A percentile compares a stretch with the other conserved stretches of the same genome.
Conservation (phyloP, 169 alveolate species). For the Eimeria falciformis region DNA sequence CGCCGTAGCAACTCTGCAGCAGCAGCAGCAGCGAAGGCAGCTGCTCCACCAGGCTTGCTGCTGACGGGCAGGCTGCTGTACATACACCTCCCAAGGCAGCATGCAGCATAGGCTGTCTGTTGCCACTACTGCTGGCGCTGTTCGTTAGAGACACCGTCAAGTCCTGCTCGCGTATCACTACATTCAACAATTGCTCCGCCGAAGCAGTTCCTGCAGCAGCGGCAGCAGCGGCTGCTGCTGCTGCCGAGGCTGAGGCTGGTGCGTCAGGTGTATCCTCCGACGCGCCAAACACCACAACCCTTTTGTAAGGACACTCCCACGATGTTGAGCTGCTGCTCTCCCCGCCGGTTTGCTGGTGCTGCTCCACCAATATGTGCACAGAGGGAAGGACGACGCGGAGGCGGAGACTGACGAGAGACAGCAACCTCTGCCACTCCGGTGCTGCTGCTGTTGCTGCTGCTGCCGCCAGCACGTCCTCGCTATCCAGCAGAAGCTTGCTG, state of each 20-base stretch:
- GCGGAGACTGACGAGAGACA: conserved; percentile 34
- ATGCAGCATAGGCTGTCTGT: conserved; percentile 3
- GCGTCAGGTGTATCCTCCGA: conserved; percentile 11
- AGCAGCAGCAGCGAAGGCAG: conserved; percentile 63
- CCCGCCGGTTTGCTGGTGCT: conserved; percentile 41
- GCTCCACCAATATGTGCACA: conserved; percentile 45
- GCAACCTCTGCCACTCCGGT: conserved; percentile 22
- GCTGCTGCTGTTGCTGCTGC: conserved; percentile 34
- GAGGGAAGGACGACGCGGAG: conserved; percentile 22
- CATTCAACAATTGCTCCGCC: conserved; percentile 19
- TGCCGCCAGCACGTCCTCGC: not conserved
- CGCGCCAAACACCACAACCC: not conserved
- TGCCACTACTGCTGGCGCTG: conserved; percentile 36
- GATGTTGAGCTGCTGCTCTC: not conserved
- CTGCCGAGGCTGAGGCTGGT: conserved; percentile 16
- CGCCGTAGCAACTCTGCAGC: not conserved
- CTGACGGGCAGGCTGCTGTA: conserved; percentile 55
- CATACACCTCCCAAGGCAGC: not conserved
- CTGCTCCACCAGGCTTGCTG: conserved; percentile 54
- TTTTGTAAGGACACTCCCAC: not conserved
- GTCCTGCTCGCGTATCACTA: conserved; percentile 40
- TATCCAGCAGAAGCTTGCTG: not conserved
- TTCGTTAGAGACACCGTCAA: not conserved
- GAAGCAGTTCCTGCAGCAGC: not conserved
- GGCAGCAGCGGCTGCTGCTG: not conserved